Percentiles rank a stretch among this genome's conserved stretches.
Conservation (phyloP, 371 early-diverging fungal genomes). For the Umbelopsis sp. region DNA sequence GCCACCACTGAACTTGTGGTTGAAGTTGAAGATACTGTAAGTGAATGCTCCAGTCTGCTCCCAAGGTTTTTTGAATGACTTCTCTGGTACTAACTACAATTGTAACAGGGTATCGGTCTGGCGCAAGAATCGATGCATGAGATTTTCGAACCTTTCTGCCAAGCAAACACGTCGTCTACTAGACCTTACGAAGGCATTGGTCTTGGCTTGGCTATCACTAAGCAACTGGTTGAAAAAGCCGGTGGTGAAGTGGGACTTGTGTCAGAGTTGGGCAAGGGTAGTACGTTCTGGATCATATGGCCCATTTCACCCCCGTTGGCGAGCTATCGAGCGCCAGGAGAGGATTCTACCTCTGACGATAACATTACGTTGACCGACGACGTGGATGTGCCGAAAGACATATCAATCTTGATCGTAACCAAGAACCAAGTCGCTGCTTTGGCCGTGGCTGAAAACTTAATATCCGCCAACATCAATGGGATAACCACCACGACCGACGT, state of each 20-base stretch:
- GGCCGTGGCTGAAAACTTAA: neutral
- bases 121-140: constrained; percentile 35
- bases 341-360: neutral
- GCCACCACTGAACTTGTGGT: neutral
- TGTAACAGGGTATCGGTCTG: constrained; percentile 29
- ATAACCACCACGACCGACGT: neutral
- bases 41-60: no score
- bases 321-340: neutral
- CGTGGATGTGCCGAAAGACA: neutral
- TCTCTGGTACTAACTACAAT: no score
- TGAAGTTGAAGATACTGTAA: constrained; percentile 21
- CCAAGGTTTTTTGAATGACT: no score
- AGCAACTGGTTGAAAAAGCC: constrained; percentile 42
- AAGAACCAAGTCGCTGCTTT: neutral
- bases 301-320: constrained; percentile 17
- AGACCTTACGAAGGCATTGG: constrained; percentile 44
- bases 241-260: constrained; percentile 37
- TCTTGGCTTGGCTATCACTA: constrained; percentile 44
- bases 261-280: constrained; percentile 40
- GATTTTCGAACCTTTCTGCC: constrained; percentile 49
- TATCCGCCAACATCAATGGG: neutral
- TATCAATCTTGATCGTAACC: neutral
- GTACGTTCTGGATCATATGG: constrained; percentile 46
- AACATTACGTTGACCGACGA: neutral
- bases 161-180: constrained; percentile 41